A percentile compares a stretch with the other conserved stretches of the same genome.
These are phyloP conservation scores for Corymbia maculata DNA, from an alignment of 345 rosid genomes.

Conservation along the genomic window DNA sequence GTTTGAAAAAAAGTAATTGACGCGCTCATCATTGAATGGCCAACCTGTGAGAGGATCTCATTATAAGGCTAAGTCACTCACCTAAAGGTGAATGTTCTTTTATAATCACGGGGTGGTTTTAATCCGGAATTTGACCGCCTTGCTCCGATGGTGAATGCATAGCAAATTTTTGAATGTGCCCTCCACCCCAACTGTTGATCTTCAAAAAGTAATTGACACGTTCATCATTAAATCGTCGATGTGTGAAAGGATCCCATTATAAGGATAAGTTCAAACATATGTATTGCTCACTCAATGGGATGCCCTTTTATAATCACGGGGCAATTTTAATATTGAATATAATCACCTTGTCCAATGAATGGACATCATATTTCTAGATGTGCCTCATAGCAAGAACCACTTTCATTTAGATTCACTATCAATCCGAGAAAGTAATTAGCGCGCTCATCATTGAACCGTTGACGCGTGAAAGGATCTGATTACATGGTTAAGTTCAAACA, in stretches of 20 bases:
- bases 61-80: accelerated
- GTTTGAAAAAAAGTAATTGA: accelerated
- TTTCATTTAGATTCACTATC: background rate
- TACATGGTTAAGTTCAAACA: background rate
- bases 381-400: background rate
- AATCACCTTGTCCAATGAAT: accelerated
- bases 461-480: accelerated
- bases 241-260: background rate
- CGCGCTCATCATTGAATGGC: no score
- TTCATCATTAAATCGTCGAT: no score
- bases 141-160: background rate
- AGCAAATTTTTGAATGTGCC: background rate
- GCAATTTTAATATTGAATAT: no score
- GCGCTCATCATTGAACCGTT: no score
- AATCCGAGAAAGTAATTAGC: accelerated
- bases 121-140: background rate
- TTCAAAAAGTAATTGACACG: background rate
- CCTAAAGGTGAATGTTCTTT: background rate
- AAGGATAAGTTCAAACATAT: background rate
- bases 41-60: background rate
- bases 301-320: background rate
- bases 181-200: accelerated
- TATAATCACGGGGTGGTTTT: background rate
- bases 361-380: background rate
- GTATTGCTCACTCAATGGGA: accelerated